These are phyloP conservation scores for Schoenoplectus tabernaemontani DNA, from an alignment of 202 grass and related monocot genomes.

Conservation along the genomic window DNA sequence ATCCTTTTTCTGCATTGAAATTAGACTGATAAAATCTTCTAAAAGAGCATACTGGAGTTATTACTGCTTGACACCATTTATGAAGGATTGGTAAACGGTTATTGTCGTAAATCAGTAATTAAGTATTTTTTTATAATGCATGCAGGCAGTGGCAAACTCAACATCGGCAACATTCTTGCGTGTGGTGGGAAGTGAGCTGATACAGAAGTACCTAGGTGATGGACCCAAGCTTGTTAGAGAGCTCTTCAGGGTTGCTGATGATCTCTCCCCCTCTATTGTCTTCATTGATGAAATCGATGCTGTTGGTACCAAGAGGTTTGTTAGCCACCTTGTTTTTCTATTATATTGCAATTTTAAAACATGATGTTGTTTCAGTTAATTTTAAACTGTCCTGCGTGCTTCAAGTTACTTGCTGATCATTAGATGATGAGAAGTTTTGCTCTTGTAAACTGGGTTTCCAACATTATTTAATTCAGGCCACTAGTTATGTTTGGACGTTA, in stretches of 20 bases:
- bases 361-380: too few relatives aligned
- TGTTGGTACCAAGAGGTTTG: conserved; percentile 87
- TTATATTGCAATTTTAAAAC: neutral
- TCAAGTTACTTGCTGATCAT: neutral
- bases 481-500: neutral
- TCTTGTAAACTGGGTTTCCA: neutral
- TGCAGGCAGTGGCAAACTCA: conserved; percentile 93
- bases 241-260: conserved; percentile 92
- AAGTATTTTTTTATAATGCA: neutral
- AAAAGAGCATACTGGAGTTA: neutral
- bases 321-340: neutral
- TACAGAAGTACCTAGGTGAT: conserved; percentile 97
- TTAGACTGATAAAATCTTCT: neutral
- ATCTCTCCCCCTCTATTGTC: conserved; percentile 90
- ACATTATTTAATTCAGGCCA: neutral
- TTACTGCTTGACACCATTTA: neutral
- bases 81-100: neutral
- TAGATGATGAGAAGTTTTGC: neutral
- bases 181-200: conserved; percentile 93
- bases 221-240: conserved; percentile 93
- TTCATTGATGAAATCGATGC: conserved; percentile 99
- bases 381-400: too few relatives aligned
- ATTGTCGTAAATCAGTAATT: neutral
- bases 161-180: conserved; percentile 97
- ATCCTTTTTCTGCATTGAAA: neutral